Percentiles rank a stretch among this genome's conserved stretches.
Conservation (phyloP, 805 yeast species). For the Metschnikowia chrysomelidarum region DNA sequence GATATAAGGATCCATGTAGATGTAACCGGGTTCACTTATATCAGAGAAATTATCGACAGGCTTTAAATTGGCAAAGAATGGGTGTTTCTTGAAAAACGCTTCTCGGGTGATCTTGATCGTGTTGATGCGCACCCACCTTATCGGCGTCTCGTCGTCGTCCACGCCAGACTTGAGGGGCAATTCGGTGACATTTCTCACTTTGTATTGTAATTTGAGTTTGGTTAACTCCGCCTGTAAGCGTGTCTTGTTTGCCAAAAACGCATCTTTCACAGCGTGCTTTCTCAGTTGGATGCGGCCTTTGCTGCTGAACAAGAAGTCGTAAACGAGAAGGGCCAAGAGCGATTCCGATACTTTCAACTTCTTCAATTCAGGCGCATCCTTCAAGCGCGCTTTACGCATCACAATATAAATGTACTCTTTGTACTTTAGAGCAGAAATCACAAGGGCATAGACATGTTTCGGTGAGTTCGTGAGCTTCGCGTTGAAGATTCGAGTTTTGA, state of each 20-base stretch:
- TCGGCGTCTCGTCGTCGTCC: slow-evolving; percentile 64
- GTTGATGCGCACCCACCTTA: slow-evolving; percentile 80
- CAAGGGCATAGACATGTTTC: slow-evolving; percentile 82
- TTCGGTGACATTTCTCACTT: slow-evolving; percentile 55
- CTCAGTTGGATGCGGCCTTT: slow-evolving; percentile 86
- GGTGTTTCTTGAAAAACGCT: slow-evolving; percentile 35
- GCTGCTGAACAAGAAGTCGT: slow-evolving; percentile 74
- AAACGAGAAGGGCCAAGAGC: slow-evolving; percentile 64
- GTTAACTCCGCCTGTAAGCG: slow-evolving; percentile 80
- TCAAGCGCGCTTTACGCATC: slow-evolving; percentile 65
- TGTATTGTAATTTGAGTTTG: slow-evolving; percentile 70
- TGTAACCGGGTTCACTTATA: slow-evolving; percentile 47
- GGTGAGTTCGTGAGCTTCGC: slow-evolving; percentile 52
- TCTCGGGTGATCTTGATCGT: slow-evolving; percentile 49
- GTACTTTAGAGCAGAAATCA: slow-evolving; percentile 72
- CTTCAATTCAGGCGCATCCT: slow-evolving; percentile 43
- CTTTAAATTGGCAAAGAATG: slow-evolving; percentile 41
- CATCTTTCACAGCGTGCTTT: slow-evolving; percentile 81
- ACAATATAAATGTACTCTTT: slow-evolving; percentile 61
- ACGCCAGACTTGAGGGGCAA: slow-evolving; percentile 38
- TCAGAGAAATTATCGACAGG: slow-evolving; percentile 47
- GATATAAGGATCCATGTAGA: slow-evolving; percentile 71
- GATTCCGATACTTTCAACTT: slow-evolving; percentile 47
- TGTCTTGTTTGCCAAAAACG: slow-evolving; percentile 73
- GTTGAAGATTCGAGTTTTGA: slow-evolving; percentile 40